Conservation (phyloP, 495 filamentous ascomycete species). For the Sphaerosporella brunnea region DNA sequence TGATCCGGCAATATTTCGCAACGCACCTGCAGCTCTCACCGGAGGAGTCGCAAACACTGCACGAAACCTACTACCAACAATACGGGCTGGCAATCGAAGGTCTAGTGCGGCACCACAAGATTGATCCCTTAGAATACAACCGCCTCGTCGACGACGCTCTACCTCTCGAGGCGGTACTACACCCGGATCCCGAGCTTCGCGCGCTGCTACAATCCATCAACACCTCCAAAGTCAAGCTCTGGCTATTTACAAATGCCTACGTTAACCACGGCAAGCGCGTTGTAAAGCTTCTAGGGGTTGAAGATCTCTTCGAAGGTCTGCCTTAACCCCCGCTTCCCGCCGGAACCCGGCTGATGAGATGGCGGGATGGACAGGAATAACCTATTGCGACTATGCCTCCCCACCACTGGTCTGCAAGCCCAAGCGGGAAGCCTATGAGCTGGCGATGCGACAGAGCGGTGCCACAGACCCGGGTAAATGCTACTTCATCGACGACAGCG, state of each 20-base stretch:
- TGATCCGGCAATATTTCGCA: constrained; percentile 33
- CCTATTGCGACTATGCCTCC: constrained; percentile 65
- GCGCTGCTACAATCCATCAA: constrained; percentile 59
- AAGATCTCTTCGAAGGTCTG: constrained; percentile 53
- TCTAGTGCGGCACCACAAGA: constrained; percentile 80
- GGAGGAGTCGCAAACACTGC: constrained; percentile 63
- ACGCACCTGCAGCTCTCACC: constrained; percentile 31
- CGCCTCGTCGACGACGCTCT: constrained; percentile 84
- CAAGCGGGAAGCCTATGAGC: constrained; percentile 55
- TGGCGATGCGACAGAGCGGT: constrained; percentile 32
- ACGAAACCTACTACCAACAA: constrained; percentile 78
- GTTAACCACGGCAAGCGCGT: constrained; percentile 72
- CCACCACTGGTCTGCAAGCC: constrained; percentile 69
- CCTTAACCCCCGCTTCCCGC: no score
- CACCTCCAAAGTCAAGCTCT: constrained; percentile 56
- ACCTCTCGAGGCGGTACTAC: constrained; percentile 68
- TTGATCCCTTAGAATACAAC: constrained; percentile 92
- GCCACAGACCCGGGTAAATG: constrained; percentile 22
- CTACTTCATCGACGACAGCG: constrained; percentile 24
- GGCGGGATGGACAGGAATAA: constrained; percentile 43
- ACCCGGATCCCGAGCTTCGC: constrained; percentile 54
- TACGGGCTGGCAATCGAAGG: constrained; percentile 97
- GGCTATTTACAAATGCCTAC: constrained; percentile 95
- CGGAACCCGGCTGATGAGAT: no score
- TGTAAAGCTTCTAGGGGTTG: constrained; percentile 58